Percentiles rank a stretch among this genome's conserved stretches.
phyloP scores from a whole-genome alignment of 2,329 filamentous ascomycete species.

The Alternaria ventricosa region DNA sequence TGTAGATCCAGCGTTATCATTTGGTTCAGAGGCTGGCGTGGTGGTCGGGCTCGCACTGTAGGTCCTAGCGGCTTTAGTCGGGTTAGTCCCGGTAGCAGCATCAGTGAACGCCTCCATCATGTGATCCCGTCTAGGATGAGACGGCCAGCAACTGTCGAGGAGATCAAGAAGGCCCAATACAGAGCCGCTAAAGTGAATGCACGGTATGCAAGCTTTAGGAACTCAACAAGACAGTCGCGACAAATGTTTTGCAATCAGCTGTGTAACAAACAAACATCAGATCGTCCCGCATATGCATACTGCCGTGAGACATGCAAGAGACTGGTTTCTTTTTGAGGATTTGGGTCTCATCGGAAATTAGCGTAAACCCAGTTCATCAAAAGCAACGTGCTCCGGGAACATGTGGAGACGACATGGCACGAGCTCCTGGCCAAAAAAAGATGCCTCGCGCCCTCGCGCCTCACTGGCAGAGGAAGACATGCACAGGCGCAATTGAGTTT shows the following conservation, averaged over 20 bases:
- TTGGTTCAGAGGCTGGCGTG: conserved; percentile 2
- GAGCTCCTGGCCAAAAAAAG: conserved; percentile 1
- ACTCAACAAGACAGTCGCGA: conserved; percentile 6
- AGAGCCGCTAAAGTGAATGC: background rate
- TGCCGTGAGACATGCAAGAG: conserved; percentile 29
- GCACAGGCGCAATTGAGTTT: background rate
- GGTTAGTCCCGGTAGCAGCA: background rate
- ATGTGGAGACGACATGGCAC: background rate
- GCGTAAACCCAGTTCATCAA: conserved; percentile 1
- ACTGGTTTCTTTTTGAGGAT: conserved; percentile 1
- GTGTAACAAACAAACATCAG: conserved; percentile 35
- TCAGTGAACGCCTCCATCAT: conserved; percentile 18
- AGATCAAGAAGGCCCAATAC: background rate
- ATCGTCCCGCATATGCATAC: conserved; percentile 20
- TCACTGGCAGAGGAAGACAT: background rate
- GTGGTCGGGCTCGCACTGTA: conserved; percentile 1
- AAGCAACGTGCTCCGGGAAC: conserved; percentile 2
- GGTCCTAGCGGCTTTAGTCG: conserved; percentile 5
- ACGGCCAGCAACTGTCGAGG: background rate
- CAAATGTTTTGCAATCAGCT: conserved; percentile 23
- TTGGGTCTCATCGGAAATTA: conserved; percentile 1
- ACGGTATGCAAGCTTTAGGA: background rate
- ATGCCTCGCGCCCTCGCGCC: background rate
- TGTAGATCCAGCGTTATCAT: conserved; percentile 12
- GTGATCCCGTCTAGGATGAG: conserved; percentile 4